Conservation (phyloP, 2,329 filamentous ascomycete species). For the Dothistroma pini region DNA sequence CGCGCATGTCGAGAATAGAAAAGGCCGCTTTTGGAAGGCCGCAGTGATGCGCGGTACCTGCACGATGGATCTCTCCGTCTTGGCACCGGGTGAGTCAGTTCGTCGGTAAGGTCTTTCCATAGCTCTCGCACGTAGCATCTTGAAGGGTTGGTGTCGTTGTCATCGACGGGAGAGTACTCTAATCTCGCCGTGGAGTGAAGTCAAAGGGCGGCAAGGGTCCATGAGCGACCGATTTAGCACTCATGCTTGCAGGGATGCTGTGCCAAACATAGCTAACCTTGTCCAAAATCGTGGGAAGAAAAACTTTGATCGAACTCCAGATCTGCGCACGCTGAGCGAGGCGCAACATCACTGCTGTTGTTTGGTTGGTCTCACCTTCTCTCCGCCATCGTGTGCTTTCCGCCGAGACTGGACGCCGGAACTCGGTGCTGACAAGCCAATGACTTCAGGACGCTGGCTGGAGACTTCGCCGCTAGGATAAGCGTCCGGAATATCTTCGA, state of each 20-base stretch:
- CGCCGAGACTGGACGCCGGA: background rate
- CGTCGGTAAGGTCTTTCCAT: background rate
- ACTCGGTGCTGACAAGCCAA: too few species aligned
- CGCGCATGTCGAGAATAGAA: too few species aligned
- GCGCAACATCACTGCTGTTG: too few species aligned
- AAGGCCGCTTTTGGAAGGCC: too few species aligned
- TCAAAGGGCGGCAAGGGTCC: background rate
- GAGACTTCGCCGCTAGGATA: too few species aligned
- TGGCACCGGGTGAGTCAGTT: background rate
- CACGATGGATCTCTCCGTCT: too few species aligned
- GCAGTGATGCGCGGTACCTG: too few species aligned
- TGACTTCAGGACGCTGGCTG: too few species aligned
- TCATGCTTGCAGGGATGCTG: background rate
- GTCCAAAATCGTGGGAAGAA: background rate
- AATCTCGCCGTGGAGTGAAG: background rate
- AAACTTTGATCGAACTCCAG: background rate
- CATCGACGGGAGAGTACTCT: background rate
- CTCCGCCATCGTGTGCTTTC: background rate
- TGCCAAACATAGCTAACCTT: background rate
- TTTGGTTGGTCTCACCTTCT: background rate
- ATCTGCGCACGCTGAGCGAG: background rate
- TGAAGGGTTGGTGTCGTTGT: background rate
- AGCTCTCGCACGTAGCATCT: background rate
- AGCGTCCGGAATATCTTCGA: too few species aligned
- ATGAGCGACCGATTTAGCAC: background rate